phyloP scores from a whole-genome alignment of 495 filamentous ascomycete species.

The Aspergillus indologenus region DNA sequence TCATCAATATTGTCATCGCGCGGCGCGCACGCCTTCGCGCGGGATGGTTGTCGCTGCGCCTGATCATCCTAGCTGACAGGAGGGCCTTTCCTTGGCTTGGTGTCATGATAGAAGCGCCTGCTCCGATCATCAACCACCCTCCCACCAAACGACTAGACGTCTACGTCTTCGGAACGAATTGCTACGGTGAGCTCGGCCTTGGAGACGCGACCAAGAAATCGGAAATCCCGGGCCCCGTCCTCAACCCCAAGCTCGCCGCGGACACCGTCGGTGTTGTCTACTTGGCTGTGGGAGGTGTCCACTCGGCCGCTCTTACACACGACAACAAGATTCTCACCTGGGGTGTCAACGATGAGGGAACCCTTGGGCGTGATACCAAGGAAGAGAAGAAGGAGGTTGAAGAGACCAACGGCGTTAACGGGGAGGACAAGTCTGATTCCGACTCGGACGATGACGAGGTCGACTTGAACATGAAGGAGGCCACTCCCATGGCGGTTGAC shows the following conservation, averaged over 20 bases:
- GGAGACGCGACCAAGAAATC: conserved; percentile 43
- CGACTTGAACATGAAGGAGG: conserved; percentile 58
- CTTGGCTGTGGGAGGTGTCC: conserved; percentile 65
- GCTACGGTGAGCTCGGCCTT: conserved; percentile 50
- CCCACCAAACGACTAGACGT: conserved; percentile 43
- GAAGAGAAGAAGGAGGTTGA: conserved; percentile 52
- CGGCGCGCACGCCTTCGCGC: not conserved
- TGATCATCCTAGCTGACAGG: not conserved
- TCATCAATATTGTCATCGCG: not conserved
- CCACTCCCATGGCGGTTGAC: conserved; percentile 51
- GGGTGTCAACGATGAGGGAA: conserved; percentile 69
- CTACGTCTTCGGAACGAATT: conserved; percentile 51
- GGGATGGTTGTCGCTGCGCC: not conserved
- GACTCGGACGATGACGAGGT: conserved; percentile 42
- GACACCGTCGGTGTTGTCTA: conserved; percentile 54
- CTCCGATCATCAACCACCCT: conserved; percentile 30
- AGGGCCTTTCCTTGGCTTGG: not conserved
- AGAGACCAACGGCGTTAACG: not conserved
- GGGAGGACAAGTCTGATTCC: conserved; percentile 31
- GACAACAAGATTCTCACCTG: conserved; percentile 67
- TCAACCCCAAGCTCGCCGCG: conserved; percentile 44
- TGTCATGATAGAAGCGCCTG: not conserved
- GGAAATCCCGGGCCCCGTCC: conserved; percentile 49
- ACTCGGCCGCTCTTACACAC: conserved; percentile 59
- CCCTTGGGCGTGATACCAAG: conserved; percentile 60